These are phyloP conservation scores for Kodamaea arcana DNA, from an alignment of 1,139 yeast genomes.

Conservation along the genomic window DNA sequence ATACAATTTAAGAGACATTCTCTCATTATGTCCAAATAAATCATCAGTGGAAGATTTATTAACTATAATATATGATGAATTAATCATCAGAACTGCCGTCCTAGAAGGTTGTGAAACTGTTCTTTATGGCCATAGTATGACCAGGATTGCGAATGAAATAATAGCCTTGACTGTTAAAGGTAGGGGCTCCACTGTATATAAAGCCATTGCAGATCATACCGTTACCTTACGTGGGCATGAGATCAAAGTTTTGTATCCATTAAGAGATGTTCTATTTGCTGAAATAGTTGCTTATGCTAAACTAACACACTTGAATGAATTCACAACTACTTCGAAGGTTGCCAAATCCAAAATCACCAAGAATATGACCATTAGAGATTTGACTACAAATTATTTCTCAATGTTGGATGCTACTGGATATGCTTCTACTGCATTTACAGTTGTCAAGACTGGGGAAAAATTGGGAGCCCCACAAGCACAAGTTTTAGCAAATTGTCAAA, in stretches of 20 bases:
- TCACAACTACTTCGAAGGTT: constrained; percentile 19
- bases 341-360: constrained; percentile 43
- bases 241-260: constrained; percentile 57
- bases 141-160: constrained; percentile 74
- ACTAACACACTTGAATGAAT: constrained; percentile 28
- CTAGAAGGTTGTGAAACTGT: constrained; percentile 49
- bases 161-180: constrained; percentile 86
- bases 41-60: constrained; percentile 63
- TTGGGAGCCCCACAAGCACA: constrained; percentile 50
- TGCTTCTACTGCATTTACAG: constrained; percentile 91
- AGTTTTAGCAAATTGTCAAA: constrained; percentile 33
- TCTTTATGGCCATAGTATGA: constrained; percentile 76
- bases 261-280: constrained; percentile 65
- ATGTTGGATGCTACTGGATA: constrained; percentile 71
- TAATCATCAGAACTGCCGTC: constrained; percentile 47
- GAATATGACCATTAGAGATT: constrained; percentile 75
- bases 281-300: constrained; percentile 58
- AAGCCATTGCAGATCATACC: constrained; percentile 44
- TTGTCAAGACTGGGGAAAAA: constrained; percentile 84
- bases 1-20: constrained; percentile 21
- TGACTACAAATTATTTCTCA: constrained; percentile 69
- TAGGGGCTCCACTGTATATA: constrained; percentile 67
- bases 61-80: constrained; percentile 44
- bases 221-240: constrained; percentile 23
- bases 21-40: constrained; percentile 41